Base-by-base conservation (phyloP, 1,284 basidiomycete genomes). In the Earliella scabrosa region DNA sequence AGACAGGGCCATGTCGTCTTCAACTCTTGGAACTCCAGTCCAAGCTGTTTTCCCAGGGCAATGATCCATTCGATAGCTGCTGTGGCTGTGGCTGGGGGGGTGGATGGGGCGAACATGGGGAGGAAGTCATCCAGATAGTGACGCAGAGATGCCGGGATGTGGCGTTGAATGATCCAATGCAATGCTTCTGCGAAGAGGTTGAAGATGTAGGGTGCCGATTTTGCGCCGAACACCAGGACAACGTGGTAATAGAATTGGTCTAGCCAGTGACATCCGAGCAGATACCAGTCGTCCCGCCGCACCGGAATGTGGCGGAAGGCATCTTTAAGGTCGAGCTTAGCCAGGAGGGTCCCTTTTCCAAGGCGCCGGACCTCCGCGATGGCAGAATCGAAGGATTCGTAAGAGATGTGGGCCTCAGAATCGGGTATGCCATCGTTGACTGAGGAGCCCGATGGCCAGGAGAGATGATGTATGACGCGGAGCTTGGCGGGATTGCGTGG, bases 381-480 rank as follows among this genome's bases (percentile, higher is more conserved):
- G 6, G 56, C 52, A 9, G 47, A 53, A 40, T 49, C 44, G 36
- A 58, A 58, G 1, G 50, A 35, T 21, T 73, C 66, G 51, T 77
- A 77, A 0, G 11, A 1, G 27, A 77, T 74, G 8, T 34, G 27
- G 6, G 66, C 71, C 49, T 75, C 63, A 0, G 49, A 38, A 24
- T 75, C 68, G 2, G 68, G 64, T 21, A 78, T 77, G n/a, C 72
- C 71, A 47, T 72, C 70, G 49, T 77, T 77, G 18, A 77, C 69
- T 0, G 73, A 77, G 1, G 31, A 18, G 2, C 66, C 62, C 0
- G 48, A 16, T 0, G 73, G 75, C 71, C 71, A 76, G 0, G 76
- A 77, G 1, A 76, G 66, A 44, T 77, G 74, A 40, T 76, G 63
- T 32, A 76, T 76, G 1, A 64, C 51, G 2, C 69, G 63, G 0